phyloP scores from a whole-genome alignment of 345 rosid genomes.

The Crucihimalaya himalaica region DNA sequence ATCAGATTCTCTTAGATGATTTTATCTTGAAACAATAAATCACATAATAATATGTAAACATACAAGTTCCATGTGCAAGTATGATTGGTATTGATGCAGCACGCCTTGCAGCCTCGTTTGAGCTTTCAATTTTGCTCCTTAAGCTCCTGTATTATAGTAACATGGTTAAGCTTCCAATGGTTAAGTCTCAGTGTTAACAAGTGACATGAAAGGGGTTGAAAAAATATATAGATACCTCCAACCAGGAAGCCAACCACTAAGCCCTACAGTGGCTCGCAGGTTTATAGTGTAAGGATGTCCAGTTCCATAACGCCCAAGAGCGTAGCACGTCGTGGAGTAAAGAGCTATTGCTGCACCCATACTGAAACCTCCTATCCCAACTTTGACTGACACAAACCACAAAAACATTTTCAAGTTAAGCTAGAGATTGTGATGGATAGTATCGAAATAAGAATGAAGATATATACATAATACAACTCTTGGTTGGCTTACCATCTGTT shows the following conservation, averaged over 20 bases:
- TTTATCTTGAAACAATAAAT: conserved; percentile 7
- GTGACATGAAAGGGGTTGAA: conserved; percentile 2
- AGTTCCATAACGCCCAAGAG: conserved; percentile 55
- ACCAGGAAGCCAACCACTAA: conserved; percentile 79
- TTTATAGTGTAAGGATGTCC: conserved; percentile 53
- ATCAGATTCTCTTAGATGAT: not conserved
- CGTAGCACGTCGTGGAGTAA: conserved; percentile 61
- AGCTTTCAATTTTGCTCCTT: conserved; percentile 56
- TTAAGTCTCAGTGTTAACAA: conserved; percentile 1
- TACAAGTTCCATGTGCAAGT: conserved; percentile 64
- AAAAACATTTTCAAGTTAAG: conserved; percentile 20
- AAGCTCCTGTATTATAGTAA: conserved; percentile 48
- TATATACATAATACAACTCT: conserved; percentile 6
- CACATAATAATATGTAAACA: not conserved
- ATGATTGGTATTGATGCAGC: conserved; percentile 65
- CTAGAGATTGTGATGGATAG: not conserved
- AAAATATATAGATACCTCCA: conserved; percentile 47
- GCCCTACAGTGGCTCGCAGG: conserved; percentile 57
- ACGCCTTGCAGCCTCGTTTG: conserved; percentile 53
- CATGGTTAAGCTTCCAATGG: not conserved
- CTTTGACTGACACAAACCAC: conserved; percentile 46
- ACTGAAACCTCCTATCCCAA: conserved; percentile 81
- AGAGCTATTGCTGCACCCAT: conserved; percentile 82
- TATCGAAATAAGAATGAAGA: conserved; percentile 1
- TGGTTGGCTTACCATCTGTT: conserved; percentile 52